Conservation (phyloP, 2,329 filamentous ascomycete species). For the Ophiocordyceps camponoti-saundersi region DNA sequence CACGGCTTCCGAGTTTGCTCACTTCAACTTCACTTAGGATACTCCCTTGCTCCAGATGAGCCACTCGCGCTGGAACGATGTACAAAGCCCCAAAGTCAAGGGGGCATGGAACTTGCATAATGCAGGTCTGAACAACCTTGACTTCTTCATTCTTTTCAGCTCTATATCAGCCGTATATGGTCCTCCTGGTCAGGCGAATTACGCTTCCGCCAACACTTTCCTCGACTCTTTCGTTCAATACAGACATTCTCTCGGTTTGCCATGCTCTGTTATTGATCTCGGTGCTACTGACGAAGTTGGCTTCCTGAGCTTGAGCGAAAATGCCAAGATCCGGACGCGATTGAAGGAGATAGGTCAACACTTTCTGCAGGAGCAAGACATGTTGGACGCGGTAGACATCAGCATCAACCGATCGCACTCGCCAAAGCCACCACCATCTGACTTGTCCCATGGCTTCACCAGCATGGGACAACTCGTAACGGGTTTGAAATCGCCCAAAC, state of each 20-base stretch:
- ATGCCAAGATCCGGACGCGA: background rate
- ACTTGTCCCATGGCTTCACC: background rate
- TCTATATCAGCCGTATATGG: conserved; percentile 12
- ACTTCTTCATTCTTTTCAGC: conserved; percentile 9
- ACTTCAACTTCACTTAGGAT: background rate
- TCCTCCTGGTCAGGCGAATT: conserved; percentile 14
- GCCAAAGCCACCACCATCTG: background rate
- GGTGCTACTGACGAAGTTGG: conserved; percentile 1
- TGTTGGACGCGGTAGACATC: background rate
- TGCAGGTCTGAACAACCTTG: conserved; percentile 12
- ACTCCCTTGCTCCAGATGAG: background rate
- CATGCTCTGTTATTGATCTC: background rate
- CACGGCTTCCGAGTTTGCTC: background rate
- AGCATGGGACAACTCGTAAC: background rate
- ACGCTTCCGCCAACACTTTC: conserved; percentile 11
- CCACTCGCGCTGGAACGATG: background rate
- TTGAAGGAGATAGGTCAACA: background rate
- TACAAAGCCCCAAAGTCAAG: background rate
- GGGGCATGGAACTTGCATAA: background rate
- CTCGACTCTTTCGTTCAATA: background rate
- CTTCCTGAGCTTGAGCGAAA: background rate
- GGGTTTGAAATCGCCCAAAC: conserved; percentile 2
- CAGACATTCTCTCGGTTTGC: background rate
- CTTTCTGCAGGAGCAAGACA: background rate
- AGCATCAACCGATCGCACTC: background rate